Evolutionary conservation across 2,329 filamentous ascomycete genomes (phyloP).

Genomic region (Xylariaceae sp.): DNA sequence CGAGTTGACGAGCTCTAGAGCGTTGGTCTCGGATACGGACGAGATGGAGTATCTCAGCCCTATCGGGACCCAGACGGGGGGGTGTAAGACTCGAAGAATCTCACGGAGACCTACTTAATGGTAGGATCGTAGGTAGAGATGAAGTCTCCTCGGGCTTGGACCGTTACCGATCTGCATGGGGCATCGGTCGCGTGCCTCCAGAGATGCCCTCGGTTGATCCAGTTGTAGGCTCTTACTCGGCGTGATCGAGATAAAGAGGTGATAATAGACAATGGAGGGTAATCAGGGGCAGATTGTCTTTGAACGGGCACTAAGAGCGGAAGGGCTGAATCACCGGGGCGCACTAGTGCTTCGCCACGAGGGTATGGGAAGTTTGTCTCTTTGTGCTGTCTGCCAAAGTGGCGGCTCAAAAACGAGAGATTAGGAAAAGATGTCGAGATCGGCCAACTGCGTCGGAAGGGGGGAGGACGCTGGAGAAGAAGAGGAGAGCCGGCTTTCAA

Average conservation of each 20-base stretch:
- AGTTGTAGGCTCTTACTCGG: not conserved
- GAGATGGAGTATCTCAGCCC: slow-evolving; percentile 25
- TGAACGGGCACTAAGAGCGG: slow-evolving; percentile 5
- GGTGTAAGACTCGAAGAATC: slow-evolving; percentile 19
- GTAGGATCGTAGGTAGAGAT: slow-evolving; percentile 7
- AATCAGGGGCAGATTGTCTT: not conserved
- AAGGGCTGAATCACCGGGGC: slow-evolving; percentile 4
- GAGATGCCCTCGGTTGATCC: slow-evolving; percentile 2
- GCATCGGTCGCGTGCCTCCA: slow-evolving; percentile 18
- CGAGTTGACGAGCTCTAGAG: slow-evolving; percentile 24
- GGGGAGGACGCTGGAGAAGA: slow-evolving; percentile 24
- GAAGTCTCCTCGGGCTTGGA: slow-evolving; percentile 19
- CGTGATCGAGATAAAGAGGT: slow-evolving; percentile 2
- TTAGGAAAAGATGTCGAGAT: slow-evolving; percentile 16
- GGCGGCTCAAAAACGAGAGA: slow-evolving; percentile 15
- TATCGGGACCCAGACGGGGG: slow-evolving; percentile 27
- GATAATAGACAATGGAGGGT: not conserved
- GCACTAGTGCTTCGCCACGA: slow-evolving; percentile 19
- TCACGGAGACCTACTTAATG: slow-evolving; percentile 13
- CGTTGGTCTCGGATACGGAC: slow-evolving; percentile 31
- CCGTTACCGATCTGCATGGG: slow-evolving; percentile 22
- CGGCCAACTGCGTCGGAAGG: slow-evolving; percentile 24
- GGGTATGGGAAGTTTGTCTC: slow-evolving; percentile 4
- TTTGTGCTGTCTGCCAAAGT: slow-evolving; percentile 12
- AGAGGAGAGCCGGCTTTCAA: not conserved